Conservation (phyloP, 2,329 filamentous ascomycete species). For the Cladosporium colombiae region DNA sequence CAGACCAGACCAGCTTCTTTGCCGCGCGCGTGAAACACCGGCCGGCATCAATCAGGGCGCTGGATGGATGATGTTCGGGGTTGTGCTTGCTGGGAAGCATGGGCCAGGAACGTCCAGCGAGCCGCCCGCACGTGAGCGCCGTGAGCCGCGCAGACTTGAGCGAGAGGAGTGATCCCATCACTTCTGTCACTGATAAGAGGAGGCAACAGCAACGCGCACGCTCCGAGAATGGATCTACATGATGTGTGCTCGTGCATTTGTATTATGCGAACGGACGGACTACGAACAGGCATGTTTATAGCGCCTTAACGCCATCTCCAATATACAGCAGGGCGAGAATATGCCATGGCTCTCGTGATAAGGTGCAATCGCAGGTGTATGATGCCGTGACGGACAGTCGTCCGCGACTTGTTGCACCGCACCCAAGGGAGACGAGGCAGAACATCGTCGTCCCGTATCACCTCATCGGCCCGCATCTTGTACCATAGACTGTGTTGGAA, state of each 20-base stretch:
- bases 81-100: conserved; percentile 9
- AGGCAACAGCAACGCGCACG: conserved; percentile 1
- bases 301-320: not conserved
- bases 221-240: not conserved
- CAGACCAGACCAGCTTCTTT: conserved; percentile 1
- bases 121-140: not conserved
- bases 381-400: conserved; percentile 10
- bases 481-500: not conserved
- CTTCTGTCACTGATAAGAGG: conserved; percentile 9
- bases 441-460: not conserved
- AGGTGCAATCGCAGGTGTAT: conserved; percentile 1
- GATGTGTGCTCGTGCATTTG: not conserved
- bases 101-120: not conserved
- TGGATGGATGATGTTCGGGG: conserved; percentile 10
- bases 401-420: conserved; percentile 12
- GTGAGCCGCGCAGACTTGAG: not conserved
- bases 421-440: not conserved
- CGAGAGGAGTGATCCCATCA: conserved; percentile 3
- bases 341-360: not conserved
- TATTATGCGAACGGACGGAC: not conserved
- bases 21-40: conserved; percentile 12
- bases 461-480: not conserved
- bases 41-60: not conserved
- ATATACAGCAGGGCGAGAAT: not conserved
- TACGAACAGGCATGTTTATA: not conserved